phyloP scores from a whole-genome alignment of 2,329 filamentous ascomycete species.

The Remersonia thermophila region DNA sequence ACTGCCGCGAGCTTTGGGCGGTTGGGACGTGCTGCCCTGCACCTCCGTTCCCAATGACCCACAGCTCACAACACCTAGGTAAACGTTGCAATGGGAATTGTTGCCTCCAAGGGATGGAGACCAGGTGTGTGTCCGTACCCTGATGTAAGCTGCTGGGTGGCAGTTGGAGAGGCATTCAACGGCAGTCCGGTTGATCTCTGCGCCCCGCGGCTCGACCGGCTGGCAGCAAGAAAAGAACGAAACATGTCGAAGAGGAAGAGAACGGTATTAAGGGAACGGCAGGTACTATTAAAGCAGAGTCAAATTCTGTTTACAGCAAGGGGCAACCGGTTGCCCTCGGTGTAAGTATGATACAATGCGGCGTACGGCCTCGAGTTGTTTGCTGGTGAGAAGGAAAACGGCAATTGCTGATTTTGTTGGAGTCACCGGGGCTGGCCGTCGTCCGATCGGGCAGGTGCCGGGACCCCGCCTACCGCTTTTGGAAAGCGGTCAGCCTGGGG shows the following conservation, averaged over 20 bases:
- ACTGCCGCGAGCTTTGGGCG: no score
- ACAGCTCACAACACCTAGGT: no score
- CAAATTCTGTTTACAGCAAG: no score
- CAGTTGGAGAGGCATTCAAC: constrained; percentile 1
- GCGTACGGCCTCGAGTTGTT: no score
- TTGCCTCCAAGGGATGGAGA: no score
- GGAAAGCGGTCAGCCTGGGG: constrained; percentile 11
- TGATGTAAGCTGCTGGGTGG: constrained; percentile 14
- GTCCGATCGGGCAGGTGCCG: constrained; percentile 1
- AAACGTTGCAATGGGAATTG: no score
- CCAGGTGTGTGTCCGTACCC: no score
- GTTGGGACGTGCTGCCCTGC: no score
- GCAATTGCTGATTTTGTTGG: not conserved
- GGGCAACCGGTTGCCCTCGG: no score
- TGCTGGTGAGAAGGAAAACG: not conserved
- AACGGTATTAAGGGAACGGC: constrained; percentile 5
- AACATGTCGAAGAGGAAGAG: constrained; percentile 12
- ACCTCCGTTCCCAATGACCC: no score
- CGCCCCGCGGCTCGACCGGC: constrained; percentile 13
- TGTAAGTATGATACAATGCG: no score
- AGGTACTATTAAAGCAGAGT: not conserved
- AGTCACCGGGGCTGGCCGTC: no score
- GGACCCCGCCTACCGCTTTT: constrained; percentile 3
- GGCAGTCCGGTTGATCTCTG: constrained; percentile 7
- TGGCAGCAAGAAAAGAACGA: constrained; percentile 12